Evolutionary conservation across 2,329 filamentous ascomycete species (phyloP).

Genomic region (Penicillium brasilianum): DNA sequence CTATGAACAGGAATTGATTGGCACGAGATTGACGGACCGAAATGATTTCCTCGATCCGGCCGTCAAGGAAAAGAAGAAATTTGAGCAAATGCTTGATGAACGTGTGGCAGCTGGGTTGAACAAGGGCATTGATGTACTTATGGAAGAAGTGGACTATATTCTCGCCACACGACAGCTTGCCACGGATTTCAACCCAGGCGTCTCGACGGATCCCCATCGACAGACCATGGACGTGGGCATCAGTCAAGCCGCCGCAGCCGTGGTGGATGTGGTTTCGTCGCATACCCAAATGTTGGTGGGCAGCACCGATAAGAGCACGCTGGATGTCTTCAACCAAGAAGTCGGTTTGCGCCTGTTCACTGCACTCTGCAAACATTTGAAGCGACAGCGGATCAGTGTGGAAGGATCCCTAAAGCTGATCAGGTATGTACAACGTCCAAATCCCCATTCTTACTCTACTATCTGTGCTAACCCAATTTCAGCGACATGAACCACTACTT

Average conservation of each 20-base stretch:
- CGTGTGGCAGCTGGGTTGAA: conserved; percentile 93
- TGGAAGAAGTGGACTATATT: conserved; percentile 97
- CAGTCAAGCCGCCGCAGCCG: conserved; percentile 75
- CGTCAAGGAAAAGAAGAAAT: conserved; percentile 94
- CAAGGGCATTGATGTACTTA: conserved; percentile 96
- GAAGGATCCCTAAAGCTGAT: conserved; percentile 91
- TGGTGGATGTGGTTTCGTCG: conserved; percentile 82
- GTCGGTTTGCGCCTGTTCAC: conserved; percentile 91
- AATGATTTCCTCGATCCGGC: conserved; percentile 95
- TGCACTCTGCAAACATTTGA: conserved; percentile 94
- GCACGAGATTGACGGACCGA: conserved; percentile 80
- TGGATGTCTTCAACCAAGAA: conserved; percentile 98
- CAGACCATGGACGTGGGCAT: conserved; percentile 61
- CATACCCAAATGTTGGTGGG: conserved; percentile 93
- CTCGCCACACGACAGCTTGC: conserved; percentile 85
- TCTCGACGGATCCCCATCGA: conserved; percentile 41
- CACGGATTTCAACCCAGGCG: conserved; percentile 84
- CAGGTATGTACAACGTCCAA: conserved; percentile 51
- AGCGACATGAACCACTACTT: conserved; percentile 96
- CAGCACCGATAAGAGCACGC: conserved; percentile 95
- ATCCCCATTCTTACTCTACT: not conserved
- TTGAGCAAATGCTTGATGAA: conserved; percentile 98
- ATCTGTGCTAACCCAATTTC: conserved; percentile 3
- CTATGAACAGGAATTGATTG: conserved; percentile 91
- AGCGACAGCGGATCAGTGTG: conserved; percentile 89